These are phyloP conservation scores for Limnanthes douglasii DNA, from an alignment of 345 rosid genomes.

Conservation along the genomic window DNA sequence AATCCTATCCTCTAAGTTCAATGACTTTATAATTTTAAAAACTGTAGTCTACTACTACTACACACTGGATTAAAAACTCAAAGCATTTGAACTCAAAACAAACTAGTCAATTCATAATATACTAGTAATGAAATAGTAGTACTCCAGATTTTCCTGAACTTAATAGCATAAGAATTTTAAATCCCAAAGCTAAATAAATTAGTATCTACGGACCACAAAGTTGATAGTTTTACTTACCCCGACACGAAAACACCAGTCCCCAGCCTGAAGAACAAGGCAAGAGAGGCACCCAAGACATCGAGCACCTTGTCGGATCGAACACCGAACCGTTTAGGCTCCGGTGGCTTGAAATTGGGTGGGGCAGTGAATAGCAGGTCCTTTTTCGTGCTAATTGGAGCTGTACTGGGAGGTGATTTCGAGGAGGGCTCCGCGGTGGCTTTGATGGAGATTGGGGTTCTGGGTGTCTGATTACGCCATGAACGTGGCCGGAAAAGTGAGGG, in stretches of 20 bases:
- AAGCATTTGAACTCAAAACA: too few relatives aligned
- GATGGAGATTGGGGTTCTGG: slow-evolving; percentile 16
- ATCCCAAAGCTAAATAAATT: too few relatives aligned
- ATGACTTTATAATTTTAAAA: too few relatives aligned
- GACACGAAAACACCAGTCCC: slow-evolving; percentile 74
- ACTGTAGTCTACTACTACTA: too few relatives aligned
- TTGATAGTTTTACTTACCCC: too few relatives aligned
- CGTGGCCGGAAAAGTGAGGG: slow-evolving; percentile 19
- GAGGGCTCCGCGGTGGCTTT: slow-evolving; percentile 36
- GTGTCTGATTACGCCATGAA: slow-evolving; percentile 10
- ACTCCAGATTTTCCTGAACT: too few relatives aligned
- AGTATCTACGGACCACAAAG: too few relatives aligned
- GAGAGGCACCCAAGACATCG: slow-evolving; percentile 56
- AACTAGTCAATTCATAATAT: too few relatives aligned
- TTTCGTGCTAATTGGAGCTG: slow-evolving; percentile 17
- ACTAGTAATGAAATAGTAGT: too few relatives aligned
- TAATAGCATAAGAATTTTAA: too few relatives aligned
- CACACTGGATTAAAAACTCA: too few relatives aligned
- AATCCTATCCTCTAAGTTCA: too few relatives aligned
- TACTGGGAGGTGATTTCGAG: slow-evolving; percentile 7
- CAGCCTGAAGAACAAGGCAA: slow-evolving; percentile 50
- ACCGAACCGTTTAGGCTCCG: slow-evolving; percentile 52
- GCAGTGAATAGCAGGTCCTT: slow-evolving; percentile 24
- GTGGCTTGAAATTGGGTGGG: slow-evolving; percentile 55
- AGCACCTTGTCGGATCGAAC: slow-evolving; percentile 39